These are phyloP conservation scores for Trichoderma atroviride DNA, from an alignment of 2,329 filamentous ascomycete species.

Conservation along the genomic window DNA sequence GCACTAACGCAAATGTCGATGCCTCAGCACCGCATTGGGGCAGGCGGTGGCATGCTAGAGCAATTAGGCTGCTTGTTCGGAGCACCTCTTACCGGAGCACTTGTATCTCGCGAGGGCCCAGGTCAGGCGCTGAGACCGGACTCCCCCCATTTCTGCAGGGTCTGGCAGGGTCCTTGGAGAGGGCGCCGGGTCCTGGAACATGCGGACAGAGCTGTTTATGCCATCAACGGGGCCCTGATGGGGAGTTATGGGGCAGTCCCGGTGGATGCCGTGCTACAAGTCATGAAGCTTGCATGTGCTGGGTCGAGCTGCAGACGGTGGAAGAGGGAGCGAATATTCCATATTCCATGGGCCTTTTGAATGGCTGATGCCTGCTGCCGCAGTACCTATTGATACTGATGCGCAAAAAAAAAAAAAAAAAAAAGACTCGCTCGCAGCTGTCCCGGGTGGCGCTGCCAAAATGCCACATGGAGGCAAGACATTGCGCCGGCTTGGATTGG, in stretches of 20 bases:
- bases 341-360: background rate
- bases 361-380: background rate
- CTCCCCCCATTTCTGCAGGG: slow-evolving; percentile 3
- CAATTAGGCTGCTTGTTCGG: background rate
- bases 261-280: background rate
- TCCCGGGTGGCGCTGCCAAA: background rate
- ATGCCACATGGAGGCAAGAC: slow-evolving; percentile 15
- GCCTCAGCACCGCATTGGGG: background rate
- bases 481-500: background rate
- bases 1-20: slow-evolving; percentile 1
- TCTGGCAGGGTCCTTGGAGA: slow-evolving; percentile 8
- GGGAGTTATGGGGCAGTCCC: background rate
- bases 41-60: background rate
- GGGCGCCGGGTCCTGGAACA: background rate
- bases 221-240: background rate
- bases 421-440: background rate
- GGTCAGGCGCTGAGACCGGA: slow-evolving; percentile 1
- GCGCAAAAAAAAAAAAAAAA: background rate
- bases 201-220: background rate
- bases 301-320: background rate
- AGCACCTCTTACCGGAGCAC: slow-evolving; percentile 1
- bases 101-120: slow-evolving; percentile 3
- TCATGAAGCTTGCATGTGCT: background rate
- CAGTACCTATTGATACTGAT: background rate
- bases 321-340: slow-evolving; percentile 13